Base-by-base conservation (phyloP, 2,329 filamentous ascomycete species). In the Furcasterigmium sp. region DNA sequence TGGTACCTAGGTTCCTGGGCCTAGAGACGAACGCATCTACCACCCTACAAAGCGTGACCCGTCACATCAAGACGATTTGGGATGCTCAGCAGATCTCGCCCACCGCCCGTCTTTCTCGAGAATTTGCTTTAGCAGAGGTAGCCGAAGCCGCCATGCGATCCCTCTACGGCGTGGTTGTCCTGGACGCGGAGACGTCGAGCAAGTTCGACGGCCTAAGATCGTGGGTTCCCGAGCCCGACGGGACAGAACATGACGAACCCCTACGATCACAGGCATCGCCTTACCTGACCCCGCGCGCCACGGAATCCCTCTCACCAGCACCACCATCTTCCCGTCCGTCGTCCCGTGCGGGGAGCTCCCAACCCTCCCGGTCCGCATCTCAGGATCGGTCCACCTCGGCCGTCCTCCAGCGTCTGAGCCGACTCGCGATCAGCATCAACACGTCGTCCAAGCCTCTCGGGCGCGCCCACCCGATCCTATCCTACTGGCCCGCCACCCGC, bases 401-500 rank as follows among this genome's bases (percentile, higher is more conserved):
- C 10, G 48, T 46, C 8, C 46, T 50, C 14, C 44, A 49, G n/a
- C 48, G 48, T 32, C 42, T 50, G 6, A 49, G 48, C 42, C 44
- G 48, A 42, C 48, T 50, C 32, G 44, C 38, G n/a, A 34, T 26
- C 6, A 29, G 30, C 20, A 17, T 46, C 37, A 41, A 46, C 21
- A 37, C 32, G 15, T 14, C 36, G 8, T 15, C 28, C 14, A 35
- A 35, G 21, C 19, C 19, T 5, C 42, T 37, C 4, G 23, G 30
- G 13, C 46, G 41, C 5, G 51, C 51, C 18, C 48, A 52, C 41
- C 53, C 48, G 4, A 45, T 69, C 2, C 52, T 71, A 2, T 56
- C 61, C 5, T 59, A 59, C 46, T 71, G 68, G 68, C 67, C 67
- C 1, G 52, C 55, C 2, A 56, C 66, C 37, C 60, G 61, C 8